A percentile compares a stretch with the other conserved stretches of the same genome.
phyloP scores from a whole-genome alignment of 2,329 filamentous ascomycete species.

The Pyrenochaeta sp. region DNA sequence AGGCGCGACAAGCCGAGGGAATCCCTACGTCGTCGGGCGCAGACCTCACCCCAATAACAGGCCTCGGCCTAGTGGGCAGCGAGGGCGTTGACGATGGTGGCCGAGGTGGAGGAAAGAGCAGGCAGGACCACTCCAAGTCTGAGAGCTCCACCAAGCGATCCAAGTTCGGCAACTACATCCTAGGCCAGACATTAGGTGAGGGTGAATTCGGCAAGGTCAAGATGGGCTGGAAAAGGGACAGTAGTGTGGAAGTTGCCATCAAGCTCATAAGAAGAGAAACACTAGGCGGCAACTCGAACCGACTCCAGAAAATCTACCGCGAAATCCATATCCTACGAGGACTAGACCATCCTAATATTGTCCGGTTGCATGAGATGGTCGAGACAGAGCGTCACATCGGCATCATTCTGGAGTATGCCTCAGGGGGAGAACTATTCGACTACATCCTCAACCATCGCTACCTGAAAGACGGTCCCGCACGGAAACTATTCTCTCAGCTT shows the following conservation, averaged over 20 bases:
- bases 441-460: slow-evolving; percentile 98
- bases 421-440: slow-evolving; percentile 96
- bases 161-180: slow-evolving; percentile 93
- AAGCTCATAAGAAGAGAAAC: slow-evolving; percentile 95
- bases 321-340: slow-evolving; percentile 91
- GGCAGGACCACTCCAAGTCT: slow-evolving; percentile 66
- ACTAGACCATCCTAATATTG: slow-evolving; percentile 95
- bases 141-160: slow-evolving; percentile 71
- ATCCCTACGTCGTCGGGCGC: slow-evolving; percentile 53
- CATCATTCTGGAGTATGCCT: slow-evolving; percentile 98
- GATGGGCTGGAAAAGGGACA: slow-evolving; percentile 96
- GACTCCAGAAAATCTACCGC: slow-evolving; percentile 95
- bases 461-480: slow-evolving; percentile 89
- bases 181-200: slow-evolving; percentile 95
- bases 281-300: slow-evolving; percentile 85
- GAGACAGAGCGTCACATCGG: slow-evolving; percentile 97
- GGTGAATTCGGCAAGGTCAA: slow-evolving; percentile 99
- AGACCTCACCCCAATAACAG: slow-evolving; percentile 57
- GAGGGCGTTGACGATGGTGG: slow-evolving; percentile 61
- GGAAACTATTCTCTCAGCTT: slow-evolving; percentile 91
- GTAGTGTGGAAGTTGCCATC: slow-evolving; percentile 91
- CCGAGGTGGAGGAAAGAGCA: slow-evolving; percentile 54
- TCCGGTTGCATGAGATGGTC: slow-evolving; percentile 96
- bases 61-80: slow-evolving; percentile 59
- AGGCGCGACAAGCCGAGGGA: slow-evolving; percentile 72